These are phyloP conservation scores for peach (Prunus persica) DNA, from an alignment of 306 rosid species.

Conservation along the genomic window Prunus_persica_NCBIv2 NC_034016.1:22182001-22182500, in stretches of 20 bases:
- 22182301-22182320: background rate
- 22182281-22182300: background rate
- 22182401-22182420: slow-evolving; percentile 90
- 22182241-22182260: background rate
- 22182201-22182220: slow-evolving; percentile 59
- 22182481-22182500: slow-evolving; percentile 89
- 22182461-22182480: slow-evolving; percentile 75
- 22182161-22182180: slow-evolving; percentile 73
- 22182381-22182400: slow-evolving; percentile 91
- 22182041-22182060: background rate
- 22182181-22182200: slow-evolving; percentile 87
- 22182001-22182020: slow-evolving; percentile 45
- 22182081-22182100: background rate
- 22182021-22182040: slow-evolving; percentile 49
- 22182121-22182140: slow-evolving; percentile 62
- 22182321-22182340: background rate
- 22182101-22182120: slow-evolving; percentile 51
- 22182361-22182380: background rate
- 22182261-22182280: background rate
- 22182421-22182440: slow-evolving; percentile 91
- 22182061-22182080: background rate
- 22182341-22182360: slow-evolving; percentile 10
- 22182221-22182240: background rate
- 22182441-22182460: slow-evolving; percentile 78
- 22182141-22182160: slow-evolving; percentile 66